Percentiles rank a stretch among this genome's conserved stretches.
Conservation (phyloP, 768 basidiomycete species). For the Suillus discolor region DNA sequence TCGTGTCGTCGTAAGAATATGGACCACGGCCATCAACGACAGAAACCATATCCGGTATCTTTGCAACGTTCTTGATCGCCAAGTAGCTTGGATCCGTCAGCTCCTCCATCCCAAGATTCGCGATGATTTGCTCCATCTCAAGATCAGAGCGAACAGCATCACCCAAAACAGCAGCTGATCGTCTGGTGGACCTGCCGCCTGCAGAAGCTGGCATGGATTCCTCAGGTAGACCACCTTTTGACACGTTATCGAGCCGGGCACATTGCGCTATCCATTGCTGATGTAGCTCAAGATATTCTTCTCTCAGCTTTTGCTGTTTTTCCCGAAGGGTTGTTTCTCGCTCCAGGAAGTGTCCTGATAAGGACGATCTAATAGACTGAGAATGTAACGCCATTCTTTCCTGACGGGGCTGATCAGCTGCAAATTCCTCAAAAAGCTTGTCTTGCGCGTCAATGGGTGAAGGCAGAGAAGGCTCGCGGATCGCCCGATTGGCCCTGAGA, state of each 20-base stretch:
- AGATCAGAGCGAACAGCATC: slow-evolving; percentile 93
- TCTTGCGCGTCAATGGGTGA: slow-evolving; percentile 38
- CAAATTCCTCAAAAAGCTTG: slow-evolving; percentile 52
- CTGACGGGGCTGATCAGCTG: slow-evolving; percentile 37
- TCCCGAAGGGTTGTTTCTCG: slow-evolving; percentile 51
- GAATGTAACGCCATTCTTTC: slow-evolving; percentile 40
- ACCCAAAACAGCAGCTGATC: slow-evolving; percentile 70
- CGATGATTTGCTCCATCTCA: slow-evolving; percentile 97
- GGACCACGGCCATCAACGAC: slow-evolving; percentile 63
- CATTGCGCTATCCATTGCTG: slow-evolving; percentile 77
- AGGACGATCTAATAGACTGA: slow-evolving; percentile 43
- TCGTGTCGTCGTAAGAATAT: slow-evolving; percentile 81
- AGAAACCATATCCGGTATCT: slow-evolving; percentile 88
- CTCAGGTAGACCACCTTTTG: slow-evolving; percentile 34
- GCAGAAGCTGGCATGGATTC: slow-evolving; percentile 41
- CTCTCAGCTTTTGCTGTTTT: slow-evolving; percentile 59
- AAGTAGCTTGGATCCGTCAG: slow-evolving; percentile 90
- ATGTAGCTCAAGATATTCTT: slow-evolving; percentile 70
- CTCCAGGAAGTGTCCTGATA: slow-evolving; percentile 56
- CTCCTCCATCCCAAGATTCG: slow-evolving; percentile 90
- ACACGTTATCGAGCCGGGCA: slow-evolving; percentile 58
- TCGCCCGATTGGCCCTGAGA: slow-evolving; percentile 57
- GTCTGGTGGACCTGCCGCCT: slow-evolving; percentile 66
- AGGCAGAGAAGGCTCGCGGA: slow-evolving; percentile 37
- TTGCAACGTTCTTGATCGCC: slow-evolving; percentile 83